Base-by-base conservation (phyloP, 495 filamentous ascomycete genomes). In the Aspergillus bertholletiae region DNA sequence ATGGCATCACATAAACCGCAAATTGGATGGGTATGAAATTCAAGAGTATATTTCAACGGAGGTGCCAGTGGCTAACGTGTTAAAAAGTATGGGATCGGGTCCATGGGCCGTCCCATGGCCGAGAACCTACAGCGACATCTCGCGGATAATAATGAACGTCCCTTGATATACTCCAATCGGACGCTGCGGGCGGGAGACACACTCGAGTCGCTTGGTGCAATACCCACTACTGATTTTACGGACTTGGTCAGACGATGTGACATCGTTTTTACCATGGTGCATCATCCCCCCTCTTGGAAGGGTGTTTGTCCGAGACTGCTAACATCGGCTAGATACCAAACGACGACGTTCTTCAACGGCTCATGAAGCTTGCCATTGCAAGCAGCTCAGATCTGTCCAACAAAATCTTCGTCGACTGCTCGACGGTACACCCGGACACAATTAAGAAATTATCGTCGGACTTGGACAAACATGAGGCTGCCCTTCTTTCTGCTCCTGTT, bases 41-140 rank as follows among this genome's bases (percentile, higher is more conserved):
- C 27, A 28, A 5, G 27, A 5, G 27, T 9, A 28, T 28, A 28
- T 9, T 9, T 28, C 9, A 28, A 28, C 5, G 5, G 27, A 28
- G 9, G 5, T 28, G 27, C 5, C 9, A n/a, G n/a, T n/a, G n/a
- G 27, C 27, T 28, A 9, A 28, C 27, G 9, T 28, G 9, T 5
- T 28, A n/a, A n/a, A 5, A 23, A 62, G 53, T 56, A 53, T 51
- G 70, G 72, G 20, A 62, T 73, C 15, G 72, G 72, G 15, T 71
- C 64, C 13, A 72, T 72, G 72, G 71, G 69, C 39, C 53, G 63
- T 37, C 65, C 65, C n/a, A 75, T 75, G 72, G 65, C 72, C 21
- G 58, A 57, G 45, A 74, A 72, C 49, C 56, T 74, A 7, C 70
- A 73, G 34, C 63, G 57, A 39, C 47, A 70, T 51, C 60, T 74